Evolutionary conservation across 805 yeast genomes (phyloP), one percentile per base, ranked within the genome.

Genomic region (Wickerhamomyces rabaulensis): DNA sequence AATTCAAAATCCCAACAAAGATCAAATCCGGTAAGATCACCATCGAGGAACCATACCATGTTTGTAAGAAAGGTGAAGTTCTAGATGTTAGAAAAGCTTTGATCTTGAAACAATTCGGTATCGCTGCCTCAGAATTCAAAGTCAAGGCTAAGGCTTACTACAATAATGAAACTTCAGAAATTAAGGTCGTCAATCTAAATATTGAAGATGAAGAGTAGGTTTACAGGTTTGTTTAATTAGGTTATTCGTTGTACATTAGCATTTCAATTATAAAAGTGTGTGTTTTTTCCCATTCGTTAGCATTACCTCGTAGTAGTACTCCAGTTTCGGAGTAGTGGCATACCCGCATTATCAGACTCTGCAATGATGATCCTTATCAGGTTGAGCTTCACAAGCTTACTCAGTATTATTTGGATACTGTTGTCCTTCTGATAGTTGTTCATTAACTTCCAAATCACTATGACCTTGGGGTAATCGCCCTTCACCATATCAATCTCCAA

Each of bases 61-160:
- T 95, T 35, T 88, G 96, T 68, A 73, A 72, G 46, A 71, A 83
- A 57, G 97, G 95, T 38, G 87, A 90, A 48, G 73, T 75, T 23
- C 75, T 95, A 51, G 95, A 89, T 67, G 94, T 91, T 42, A 84
- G 86, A 60, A 95, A 94, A 70, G 95, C 97, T 21, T 77, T 94
- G 55, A 80, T 94, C 46, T 75, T 94, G 66, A 94, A 94, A 69
- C 94, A 88, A 57, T 95, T 94, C 66, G 99, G 99, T 61, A 80
- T 95, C 48, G 97, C 97, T 12, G 89, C 90, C 46, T 78, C 97
- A 40, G 90, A 87, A 63, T 94, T 92, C 70, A 88, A 82, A 67
- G 95, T 94, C 44, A 76, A 80, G 57, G 70, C 86, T 52, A 69
- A 82, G 56, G 97, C 94, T 17, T 87, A 76, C 66, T 92, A 86